Conservation (phyloP, 306 rosid species). For the Prinsepia uniflora region DNA sequence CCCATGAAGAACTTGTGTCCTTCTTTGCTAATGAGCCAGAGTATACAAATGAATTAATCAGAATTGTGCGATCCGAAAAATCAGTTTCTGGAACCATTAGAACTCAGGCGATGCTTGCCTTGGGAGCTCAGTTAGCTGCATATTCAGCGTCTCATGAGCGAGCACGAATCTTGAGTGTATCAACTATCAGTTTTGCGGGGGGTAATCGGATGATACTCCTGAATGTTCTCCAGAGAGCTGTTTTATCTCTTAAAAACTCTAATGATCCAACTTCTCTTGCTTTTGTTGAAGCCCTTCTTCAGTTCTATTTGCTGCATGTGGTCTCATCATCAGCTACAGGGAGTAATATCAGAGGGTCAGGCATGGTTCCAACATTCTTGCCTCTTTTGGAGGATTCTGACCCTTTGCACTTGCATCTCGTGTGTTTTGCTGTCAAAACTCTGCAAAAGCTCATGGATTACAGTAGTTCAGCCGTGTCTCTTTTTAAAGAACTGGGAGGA, state of each 20-base stretch:
- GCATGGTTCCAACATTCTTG: constrained; percentile 98
- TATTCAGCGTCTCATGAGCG: constrained; percentile 94
- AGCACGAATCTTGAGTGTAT: constrained; percentile 84
- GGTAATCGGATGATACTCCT: constrained; percentile 91
- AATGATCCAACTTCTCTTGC: constrained; percentile 85
- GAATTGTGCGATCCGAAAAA: constrained; percentile 87
- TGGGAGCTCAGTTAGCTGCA: constrained; percentile 98
- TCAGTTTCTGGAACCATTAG: constrained; percentile 77
- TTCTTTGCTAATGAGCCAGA: constrained; percentile 96
- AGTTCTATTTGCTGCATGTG: constrained; percentile 90
- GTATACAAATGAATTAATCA: constrained; percentile 85
- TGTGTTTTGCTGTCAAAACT: constrained; percentile 91
- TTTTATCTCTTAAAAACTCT: constrained; percentile 69
- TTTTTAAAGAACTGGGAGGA: constrained; percentile 93
- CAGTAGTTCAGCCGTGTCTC: constrained; percentile 89
- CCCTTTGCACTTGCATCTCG: constrained; percentile 79
- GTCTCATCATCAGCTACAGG: constrained; percentile 93
- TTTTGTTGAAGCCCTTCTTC: constrained; percentile 96
- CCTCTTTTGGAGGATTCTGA: constrained; percentile 95
- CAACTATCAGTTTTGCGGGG: constrained; percentile 86
- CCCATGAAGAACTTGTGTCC: constrained; percentile 86
- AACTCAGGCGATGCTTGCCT: constrained; percentile 94
- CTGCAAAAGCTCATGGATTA: constrained; percentile 98
- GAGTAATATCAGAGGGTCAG: constrained; percentile 84
- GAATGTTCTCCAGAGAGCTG: constrained; percentile 92